Evolutionary conservation across 1,139 yeast species (phyloP), one percentile per base, ranked within the genome.

Genomic region (Blastobotrys raffinosifermentans): DNA sequence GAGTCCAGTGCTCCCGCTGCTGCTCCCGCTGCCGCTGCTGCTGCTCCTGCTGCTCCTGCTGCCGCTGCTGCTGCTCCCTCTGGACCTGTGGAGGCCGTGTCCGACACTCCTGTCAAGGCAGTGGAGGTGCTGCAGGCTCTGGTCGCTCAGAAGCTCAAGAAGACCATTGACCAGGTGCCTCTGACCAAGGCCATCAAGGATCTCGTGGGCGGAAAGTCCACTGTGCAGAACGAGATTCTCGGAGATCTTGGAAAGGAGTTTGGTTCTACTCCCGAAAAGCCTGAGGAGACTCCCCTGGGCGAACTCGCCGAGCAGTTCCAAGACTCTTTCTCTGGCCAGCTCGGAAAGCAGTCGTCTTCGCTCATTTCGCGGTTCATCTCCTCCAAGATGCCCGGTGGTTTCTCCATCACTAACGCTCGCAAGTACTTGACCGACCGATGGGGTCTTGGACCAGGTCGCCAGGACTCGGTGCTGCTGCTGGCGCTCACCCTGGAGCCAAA

Each of bases 341-440:
- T 91, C 51, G 98, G 98, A 61, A 91, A 91, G 66, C 94, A 91
- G 56, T 82, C 97, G 3, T 69, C 87, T 33, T 82, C 96, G 22
- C 73, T 91, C 53, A 73, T 91, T 50, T 85, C 95, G 45, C 81
- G 96, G 67, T 73, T 91, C 58, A 82, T 89, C 71, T 80, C 97
- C 13, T 82, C 96, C 26, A 91, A 91, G 71, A 91, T 91, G 97
- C 97, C 98, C 42, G 98, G 98, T 74, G 98, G 98, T 20, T 91
- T 89, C 68, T 82, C 94, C 41, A 81, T 87, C 54, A 82, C 96
- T 46, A 68, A 74, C 48, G 94, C 95, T 37, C 82, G 96, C 72
- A 86, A 86, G 63, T 84, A 91, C 66, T 75, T 91, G 61, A 89
- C 83, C 66, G 63, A 89, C 30, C 77, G 91, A 63, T 91, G 80